Percentiles rank a stretch among this genome's conserved stretches.
These are phyloP conservation scores for Apocynum venetum DNA, from an alignment of 257 asterid genomes.

Conservation along the genomic window DNA sequence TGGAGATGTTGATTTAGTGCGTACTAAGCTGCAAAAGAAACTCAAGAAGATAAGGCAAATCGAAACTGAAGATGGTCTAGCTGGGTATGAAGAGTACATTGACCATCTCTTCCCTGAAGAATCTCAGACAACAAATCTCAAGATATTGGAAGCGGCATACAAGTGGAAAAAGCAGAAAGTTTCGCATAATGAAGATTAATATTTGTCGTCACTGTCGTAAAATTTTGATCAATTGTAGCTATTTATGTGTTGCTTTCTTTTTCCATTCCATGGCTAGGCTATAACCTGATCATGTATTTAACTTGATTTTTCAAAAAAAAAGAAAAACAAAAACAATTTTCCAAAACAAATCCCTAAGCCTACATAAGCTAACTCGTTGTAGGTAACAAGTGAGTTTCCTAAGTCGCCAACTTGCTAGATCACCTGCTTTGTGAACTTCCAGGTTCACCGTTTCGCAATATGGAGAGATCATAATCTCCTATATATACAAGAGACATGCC, in stretches of 20 bases:
- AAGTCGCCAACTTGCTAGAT: too few relatives aligned
- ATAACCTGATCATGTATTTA: neutral
- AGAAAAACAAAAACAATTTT: too few relatives aligned
- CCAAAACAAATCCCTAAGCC: too few relatives aligned
- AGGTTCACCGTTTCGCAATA: too few relatives aligned
- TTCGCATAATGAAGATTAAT: constrained; percentile 45
- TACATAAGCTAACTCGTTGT: too few relatives aligned
- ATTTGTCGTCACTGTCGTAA: neutral
- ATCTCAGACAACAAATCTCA: constrained; percentile 58
- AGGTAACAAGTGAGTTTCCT: too few relatives aligned
- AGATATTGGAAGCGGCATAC: constrained; percentile 86
- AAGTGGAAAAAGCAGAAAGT: constrained; percentile 85
- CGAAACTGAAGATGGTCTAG: constrained; percentile 79
- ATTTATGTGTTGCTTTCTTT: neutral
- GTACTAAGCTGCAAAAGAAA: constrained; percentile 75
- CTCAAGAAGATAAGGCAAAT: constrained; percentile 81
- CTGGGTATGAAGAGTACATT: constrained; percentile 81
- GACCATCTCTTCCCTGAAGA: constrained; percentile 95
- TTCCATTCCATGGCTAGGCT: neutral
- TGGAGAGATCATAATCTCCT: too few relatives aligned
- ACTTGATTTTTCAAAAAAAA: too few relatives aligned
- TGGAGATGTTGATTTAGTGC: constrained; percentile 69
- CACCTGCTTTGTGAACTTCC: too few relatives aligned
- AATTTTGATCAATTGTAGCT: neutral
- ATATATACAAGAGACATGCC: too few relatives aligned